These are phyloP conservation scores for slime mould (Dictyostelium discoideum) DNA, from an alignment of 78 protist genomes.

Conservation along the genomic window DNA sequence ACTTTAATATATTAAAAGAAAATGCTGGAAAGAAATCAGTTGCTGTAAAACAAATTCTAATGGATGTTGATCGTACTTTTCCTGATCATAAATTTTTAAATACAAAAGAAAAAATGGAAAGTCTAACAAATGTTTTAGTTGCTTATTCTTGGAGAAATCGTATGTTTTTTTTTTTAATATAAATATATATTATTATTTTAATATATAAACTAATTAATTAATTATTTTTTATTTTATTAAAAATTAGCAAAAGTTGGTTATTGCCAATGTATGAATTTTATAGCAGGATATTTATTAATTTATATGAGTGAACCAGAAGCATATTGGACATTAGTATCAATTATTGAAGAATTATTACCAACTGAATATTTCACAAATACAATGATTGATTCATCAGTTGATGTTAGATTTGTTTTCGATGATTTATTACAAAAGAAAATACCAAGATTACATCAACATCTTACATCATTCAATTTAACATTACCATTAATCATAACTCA, in stretches of 20 bases:
- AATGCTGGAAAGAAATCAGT: slow-evolving; percentile 30
- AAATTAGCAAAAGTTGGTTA: slow-evolving; percentile 85
- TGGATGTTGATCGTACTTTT: slow-evolving; percentile 88
- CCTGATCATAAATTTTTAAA: slow-evolving; percentile 86
- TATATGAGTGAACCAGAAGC: slow-evolving; percentile 90
- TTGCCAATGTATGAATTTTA: slow-evolving; percentile 94
- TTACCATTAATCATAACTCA: slow-evolving; percentile 70
- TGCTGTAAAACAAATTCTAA: slow-evolving; percentile 64
- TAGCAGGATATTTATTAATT: slow-evolving; percentile 88
- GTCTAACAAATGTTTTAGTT: slow-evolving; percentile 60
- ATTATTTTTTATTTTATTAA: neutral
- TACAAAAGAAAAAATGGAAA: slow-evolving; percentile 56
- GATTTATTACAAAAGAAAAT: slow-evolving; percentile 55
- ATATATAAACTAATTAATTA: neutral
- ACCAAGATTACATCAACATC: slow-evolving; percentile 53
- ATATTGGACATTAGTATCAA: slow-evolving; percentile 88
- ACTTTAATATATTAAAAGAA: slow-evolving; percentile 17
- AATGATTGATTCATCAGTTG: slow-evolving; percentile 83
- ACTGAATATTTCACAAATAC: slow-evolving; percentile 75
- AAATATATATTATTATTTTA: too few species aligned
- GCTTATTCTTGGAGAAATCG: slow-evolving; percentile 90
- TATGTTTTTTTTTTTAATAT: neutral
- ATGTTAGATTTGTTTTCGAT: slow-evolving; percentile 80
- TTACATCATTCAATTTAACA: slow-evolving; percentile 25
- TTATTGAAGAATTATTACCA: slow-evolving; percentile 88